Base-by-base conservation (phyloP, 179 eudicot genomes). In the Heliamphora pulchella region DNA sequence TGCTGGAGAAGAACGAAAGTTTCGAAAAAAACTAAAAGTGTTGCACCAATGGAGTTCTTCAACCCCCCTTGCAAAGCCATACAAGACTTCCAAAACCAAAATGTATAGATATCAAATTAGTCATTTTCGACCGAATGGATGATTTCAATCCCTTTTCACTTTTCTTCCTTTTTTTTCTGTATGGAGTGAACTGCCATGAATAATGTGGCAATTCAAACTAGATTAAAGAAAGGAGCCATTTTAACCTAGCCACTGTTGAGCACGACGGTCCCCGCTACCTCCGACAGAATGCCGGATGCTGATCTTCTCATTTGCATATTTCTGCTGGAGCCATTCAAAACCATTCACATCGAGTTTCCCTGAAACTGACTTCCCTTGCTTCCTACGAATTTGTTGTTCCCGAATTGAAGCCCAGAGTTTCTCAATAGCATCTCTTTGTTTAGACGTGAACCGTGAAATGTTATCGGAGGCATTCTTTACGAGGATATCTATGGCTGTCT, bases 331-430 rank as follows among this genome's bases (percentile, higher is more conserved):
- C 80, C 74, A 87, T 80, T 96, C 98, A 62, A 96, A 96, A 71
- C 86, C 99, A 77, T 93, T 96, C 84, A 96, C 93, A 78, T 96
- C 99, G 22, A 96, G 99, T 87, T 92, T 94, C 77, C 99, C 96
- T 1, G 99, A 89, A n/a, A 94, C 93, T 10, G 99, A 94, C 83
- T 92, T 96, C 74, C 99, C 99, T 86, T 96, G 97, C 87, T 92
- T 96, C 80, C 98, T 80, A 43, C 91, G 89, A 50, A 78, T 84
- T 75, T 91, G 96, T 75, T 94, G 99, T 78, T 96, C 99, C 71
- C 93, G 82, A 31, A 94, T 88, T 20, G 99, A 96, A 51, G 86
- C 85, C 99, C 99, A 94, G 0, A 96, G 92, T 77, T 94, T 94
- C 81, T 75, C 87, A 9, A 96, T 90, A 17, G 99, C 98, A 63